Conservation (phyloP, 352 stramenopile species). For the Phytophthora lateralis region DNA sequence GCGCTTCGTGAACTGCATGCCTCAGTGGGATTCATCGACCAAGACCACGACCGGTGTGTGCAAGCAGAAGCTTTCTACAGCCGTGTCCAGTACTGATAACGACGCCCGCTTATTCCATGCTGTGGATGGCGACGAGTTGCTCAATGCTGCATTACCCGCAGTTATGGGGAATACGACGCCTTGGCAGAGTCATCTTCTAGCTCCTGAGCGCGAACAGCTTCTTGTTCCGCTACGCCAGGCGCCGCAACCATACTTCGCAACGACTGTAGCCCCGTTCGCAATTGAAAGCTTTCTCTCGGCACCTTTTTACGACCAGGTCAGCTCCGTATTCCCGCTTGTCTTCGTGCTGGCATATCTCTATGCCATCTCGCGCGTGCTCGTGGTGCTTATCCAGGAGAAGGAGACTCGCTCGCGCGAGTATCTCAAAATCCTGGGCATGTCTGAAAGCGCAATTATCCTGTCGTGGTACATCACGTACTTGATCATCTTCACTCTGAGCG, state of each 20-base stretch:
- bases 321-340: slow-evolving; percentile 77
- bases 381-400: slow-evolving; percentile 87
- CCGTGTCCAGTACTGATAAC: slow-evolving; percentile 21
- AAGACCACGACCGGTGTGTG: slow-evolving; percentile 50
- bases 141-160: slow-evolving; percentile 23
- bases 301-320: slow-evolving; percentile 72
- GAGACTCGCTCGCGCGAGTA: slow-evolving; percentile 64
- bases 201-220: slow-evolving; percentile 30
- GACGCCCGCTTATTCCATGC: slow-evolving; percentile 35
- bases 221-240: slow-evolving; percentile 48
- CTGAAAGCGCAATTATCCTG: slow-evolving; percentile 59
- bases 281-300: slow-evolving; percentile 53
- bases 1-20: slow-evolving; percentile 65
- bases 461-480: slow-evolving; percentile 88
- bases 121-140: slow-evolving; percentile 41
- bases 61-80: slow-evolving; percentile 44
- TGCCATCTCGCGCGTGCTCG: slow-evolving; percentile 75
- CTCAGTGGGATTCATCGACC: slow-evolving; percentile 42
- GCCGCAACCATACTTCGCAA: slow-evolving; percentile 49
- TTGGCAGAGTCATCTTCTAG: slow-evolving; percentile 10
- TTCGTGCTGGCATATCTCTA: slow-evolving; percentile 87
- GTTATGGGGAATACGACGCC: slow-evolving; percentile 3
- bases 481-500: slow-evolving; percentile 74
- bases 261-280: slow-evolving; percentile 44
- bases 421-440: slow-evolving; percentile 74